Evolutionary conservation across 805 yeast genomes (phyloP).

Genomic region (Hanseniaspora taiwanica): DNA sequence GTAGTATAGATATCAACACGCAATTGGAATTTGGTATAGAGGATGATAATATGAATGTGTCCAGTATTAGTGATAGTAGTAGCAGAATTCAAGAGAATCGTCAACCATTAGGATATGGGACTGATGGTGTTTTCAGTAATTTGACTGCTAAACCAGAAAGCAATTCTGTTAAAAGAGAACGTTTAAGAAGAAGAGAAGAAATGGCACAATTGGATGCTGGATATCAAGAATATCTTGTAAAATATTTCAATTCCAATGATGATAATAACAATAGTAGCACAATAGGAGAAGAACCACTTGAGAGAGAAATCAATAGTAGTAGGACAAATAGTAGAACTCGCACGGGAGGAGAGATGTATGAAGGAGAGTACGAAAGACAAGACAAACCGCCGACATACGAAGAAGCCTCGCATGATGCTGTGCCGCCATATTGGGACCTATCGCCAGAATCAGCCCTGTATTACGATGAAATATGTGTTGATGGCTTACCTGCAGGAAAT

Average conservation of each 20-base stretch:
- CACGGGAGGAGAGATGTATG: constrained; percentile 8
- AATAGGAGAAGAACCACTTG: not conserved
- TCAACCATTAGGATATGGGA: constrained; percentile 26
- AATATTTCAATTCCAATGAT: not conserved
- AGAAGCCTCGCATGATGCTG: constrained; percentile 86
- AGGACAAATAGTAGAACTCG: not conserved
- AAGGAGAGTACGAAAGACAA: constrained; percentile 18
- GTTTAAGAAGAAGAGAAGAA: not conserved
- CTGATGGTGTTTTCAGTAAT: constrained; percentile 90
- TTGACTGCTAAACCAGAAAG: constrained; percentile 77
- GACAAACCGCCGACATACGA: constrained; percentile 80
- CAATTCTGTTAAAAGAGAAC: constrained; percentile 1
- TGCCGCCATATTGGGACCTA: constrained; percentile 96
- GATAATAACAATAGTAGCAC: not conserved
- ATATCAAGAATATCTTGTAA: not conserved
- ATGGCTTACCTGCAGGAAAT: constrained; percentile 92
- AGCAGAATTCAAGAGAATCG: not conserved
- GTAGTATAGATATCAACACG: not conserved
- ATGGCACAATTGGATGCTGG: not conserved
- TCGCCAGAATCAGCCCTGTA: constrained; percentile 51
- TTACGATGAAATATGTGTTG: constrained; percentile 83
- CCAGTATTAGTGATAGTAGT: not conserved
- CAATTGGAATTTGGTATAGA: not conserved
- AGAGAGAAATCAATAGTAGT: too few relatives aligned
- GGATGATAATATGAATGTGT: not conserved